Base-by-base conservation (phyloP, 176 grass and related monocot genomes). In the Stipa capillata region DNA sequence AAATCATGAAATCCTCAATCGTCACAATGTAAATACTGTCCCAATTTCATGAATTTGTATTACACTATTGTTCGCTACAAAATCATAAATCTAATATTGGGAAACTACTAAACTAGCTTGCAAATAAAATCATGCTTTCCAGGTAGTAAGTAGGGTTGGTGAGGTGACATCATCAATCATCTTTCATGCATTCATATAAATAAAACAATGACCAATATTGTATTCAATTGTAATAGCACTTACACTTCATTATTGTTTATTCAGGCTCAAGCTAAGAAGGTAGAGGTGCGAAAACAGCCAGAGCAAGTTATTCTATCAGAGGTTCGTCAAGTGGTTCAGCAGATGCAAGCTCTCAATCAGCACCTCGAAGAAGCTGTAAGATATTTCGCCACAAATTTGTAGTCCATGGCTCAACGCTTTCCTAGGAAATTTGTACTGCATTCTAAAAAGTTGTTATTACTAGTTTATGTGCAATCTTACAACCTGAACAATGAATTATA, bases 291-390 rank as follows among this genome's bases (percentile, higher is more conserved):
- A 36, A 98, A 69, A 79, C 42, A 85, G 2, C 96, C 96, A 65
- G 90, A 98, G 69, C 69, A 95, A 76, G 61, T 85, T 69, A 95
- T 93, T 54, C 82, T 98, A 39, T 93, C 90, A 72, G 92, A 98
- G 71, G 88, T 98, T 89, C 85, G 86, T 65, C 85, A 85, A 76
- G 92, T 95, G 70, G 96, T 98, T 59, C 87, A 90, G 80, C 85
- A 98, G 76, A 98, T 98, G 92, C 83, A 95, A 91, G 54, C 80
- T 83, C 74, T 98, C 56, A 93, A 98, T 69, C 92, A 69, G 77
- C 88, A 92, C 11, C 88, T 98, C 2, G 85, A 95, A 77, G 92
- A 98, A 92, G 86, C 96, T 64, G 96, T 98, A 93, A 90, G 92
- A 28, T 37, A 74, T 81, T 51, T 1, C 69, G 59, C 37, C 16